phyloP scores from a whole-genome alignment of 108 stramenopile species.

The Bacterosira constricta region DNA sequence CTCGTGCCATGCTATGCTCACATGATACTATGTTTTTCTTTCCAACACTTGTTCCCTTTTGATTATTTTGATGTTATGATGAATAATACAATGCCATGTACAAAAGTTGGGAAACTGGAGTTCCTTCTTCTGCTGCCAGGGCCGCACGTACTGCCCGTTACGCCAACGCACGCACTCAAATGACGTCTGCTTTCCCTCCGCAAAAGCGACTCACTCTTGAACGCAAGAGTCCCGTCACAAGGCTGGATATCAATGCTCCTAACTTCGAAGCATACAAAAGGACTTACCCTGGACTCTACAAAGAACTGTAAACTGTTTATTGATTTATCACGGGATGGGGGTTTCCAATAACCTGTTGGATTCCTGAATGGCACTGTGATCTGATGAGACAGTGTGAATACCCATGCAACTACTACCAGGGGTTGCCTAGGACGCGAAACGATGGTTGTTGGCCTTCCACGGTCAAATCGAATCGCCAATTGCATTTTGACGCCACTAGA shows the following conservation, averaged over 20 bases:
- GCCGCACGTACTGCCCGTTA: constrained; percentile 67
- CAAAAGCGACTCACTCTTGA: constrained; percentile 82
- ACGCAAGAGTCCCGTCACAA: constrained; percentile 86
- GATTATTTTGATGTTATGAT: too few relatives aligned
- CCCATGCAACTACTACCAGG: too few relatives aligned
- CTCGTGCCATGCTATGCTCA: background rate
- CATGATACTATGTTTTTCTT: too few relatives aligned
- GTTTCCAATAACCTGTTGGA: too few relatives aligned
- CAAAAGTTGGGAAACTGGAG: constrained; percentile 75
- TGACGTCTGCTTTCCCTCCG: constrained; percentile 82
- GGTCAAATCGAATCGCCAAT: too few relatives aligned
- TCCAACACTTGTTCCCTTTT: too few relatives aligned
- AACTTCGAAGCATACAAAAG: constrained; percentile 81
- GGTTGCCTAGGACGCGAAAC: too few relatives aligned
- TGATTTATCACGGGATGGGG: too few relatives aligned
- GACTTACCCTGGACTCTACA: constrained; percentile 87
- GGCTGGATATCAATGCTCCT: constrained; percentile 83
- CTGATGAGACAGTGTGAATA: too few relatives aligned
- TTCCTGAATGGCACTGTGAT: too few relatives aligned
- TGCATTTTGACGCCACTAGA: too few relatives aligned
- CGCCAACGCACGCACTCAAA: constrained; percentile 81
- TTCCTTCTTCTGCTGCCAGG: constrained; percentile 57
- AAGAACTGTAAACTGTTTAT: constrained; percentile 31
- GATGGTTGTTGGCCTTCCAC: too few relatives aligned
- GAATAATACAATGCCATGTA: background rate